Base-by-base conservation (phyloP, 1,284 basidiomycete genomes). In the Cutaneotrichosporon mucoides region DNA sequence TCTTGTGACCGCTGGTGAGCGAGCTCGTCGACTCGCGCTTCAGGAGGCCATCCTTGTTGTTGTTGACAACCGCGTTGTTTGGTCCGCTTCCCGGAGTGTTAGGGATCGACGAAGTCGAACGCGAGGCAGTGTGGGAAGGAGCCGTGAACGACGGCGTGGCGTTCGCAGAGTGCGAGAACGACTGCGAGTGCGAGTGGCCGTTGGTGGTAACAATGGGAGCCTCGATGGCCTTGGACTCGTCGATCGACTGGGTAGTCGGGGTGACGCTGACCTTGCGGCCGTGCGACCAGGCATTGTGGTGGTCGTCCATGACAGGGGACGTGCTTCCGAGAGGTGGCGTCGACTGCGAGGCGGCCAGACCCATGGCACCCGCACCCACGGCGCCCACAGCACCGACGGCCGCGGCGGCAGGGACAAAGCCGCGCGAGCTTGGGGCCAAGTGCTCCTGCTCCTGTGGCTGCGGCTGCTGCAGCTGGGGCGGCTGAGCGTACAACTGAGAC, bases 21-120 rank as follows among this genome's bases (percentile, higher is more conserved):
- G 73, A 75, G 10, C 72, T 69, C 8, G 71, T 68, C 12, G 74
- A 74, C 54, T 72, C 73, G 15, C 73, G 73, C 59, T 79, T 78
- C 12, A 68, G 47, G 11, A 64, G 57, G 34, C 38, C 58, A 5
- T 48, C 55, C 40, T 48, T n/a, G n/a, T n/a, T n/a, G n/a, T n/a
- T n/a, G n/a, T n/a, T 56, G 57, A 52, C 57, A 53, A 34, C 59
- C 51, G 16, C 57, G 1, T 53, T 55, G 24, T 11, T 47, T 5
- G n/a, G 7, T 3, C 41, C 5, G 1, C 56, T 33, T 6, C 57
- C 57, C 13, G 63, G 52, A 24, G 47, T 64, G 35, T 33, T 36
- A 1, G 62, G 59, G 7, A 59, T 41, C 2, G 59, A 61, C 7
- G 54, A 40, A 1, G 56, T 48, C 8, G 56, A 54, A 36, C 56